These are phyloP conservation scores for Emmonsiellopsis sp. DNA, from an alignment of 2,329 filamentous ascomycete genomes.

Conservation along the genomic window DNA sequence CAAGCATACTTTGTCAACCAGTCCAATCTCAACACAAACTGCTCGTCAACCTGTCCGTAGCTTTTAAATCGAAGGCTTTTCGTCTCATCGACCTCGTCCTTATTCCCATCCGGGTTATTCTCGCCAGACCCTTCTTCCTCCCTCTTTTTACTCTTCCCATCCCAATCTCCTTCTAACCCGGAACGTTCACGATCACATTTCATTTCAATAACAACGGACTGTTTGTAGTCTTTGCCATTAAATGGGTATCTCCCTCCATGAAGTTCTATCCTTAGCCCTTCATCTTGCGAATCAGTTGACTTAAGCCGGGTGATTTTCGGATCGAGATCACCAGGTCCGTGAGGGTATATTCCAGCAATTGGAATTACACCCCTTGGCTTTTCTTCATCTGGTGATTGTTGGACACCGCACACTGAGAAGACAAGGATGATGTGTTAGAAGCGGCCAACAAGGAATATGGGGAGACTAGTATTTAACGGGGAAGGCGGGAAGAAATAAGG, in stretches of 20 bases:
- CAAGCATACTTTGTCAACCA: constrained; percentile 89
- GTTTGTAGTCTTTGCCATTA: constrained; percentile 35
- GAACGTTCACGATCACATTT: constrained; percentile 64
- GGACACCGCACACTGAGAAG: constrained; percentile 13
- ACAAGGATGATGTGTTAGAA: not conserved
- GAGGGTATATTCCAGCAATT: constrained; percentile 21
- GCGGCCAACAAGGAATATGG: not conserved
- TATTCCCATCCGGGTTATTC: constrained; percentile 15
- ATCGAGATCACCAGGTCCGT: constrained; percentile 30
- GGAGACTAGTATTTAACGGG: not conserved
- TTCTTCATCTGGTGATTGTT: constrained; percentile 11
- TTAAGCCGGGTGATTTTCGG: constrained; percentile 56
- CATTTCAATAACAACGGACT: constrained; percentile 72
- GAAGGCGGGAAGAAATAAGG: not conserved
- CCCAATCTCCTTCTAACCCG: constrained; percentile 52
- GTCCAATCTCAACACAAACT: constrained; percentile 60
- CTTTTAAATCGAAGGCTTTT: constrained; percentile 67
- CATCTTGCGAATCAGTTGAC: constrained; percentile 50
- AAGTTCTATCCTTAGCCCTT: constrained; percentile 62
- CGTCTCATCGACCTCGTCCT: constrained; percentile 23
- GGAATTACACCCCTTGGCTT: constrained; percentile 19
- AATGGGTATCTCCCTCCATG: constrained; percentile 41
- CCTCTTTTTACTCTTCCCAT: constrained; percentile 15
- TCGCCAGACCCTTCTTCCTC: constrained; percentile 20
- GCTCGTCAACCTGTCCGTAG: constrained; percentile 53